A percentile compares a stretch with the other conserved stretches of the same genome.
Evolutionary conservation across 768 basidiomycete species (phyloP).

Genomic region (Amanita phalloides): DNA sequence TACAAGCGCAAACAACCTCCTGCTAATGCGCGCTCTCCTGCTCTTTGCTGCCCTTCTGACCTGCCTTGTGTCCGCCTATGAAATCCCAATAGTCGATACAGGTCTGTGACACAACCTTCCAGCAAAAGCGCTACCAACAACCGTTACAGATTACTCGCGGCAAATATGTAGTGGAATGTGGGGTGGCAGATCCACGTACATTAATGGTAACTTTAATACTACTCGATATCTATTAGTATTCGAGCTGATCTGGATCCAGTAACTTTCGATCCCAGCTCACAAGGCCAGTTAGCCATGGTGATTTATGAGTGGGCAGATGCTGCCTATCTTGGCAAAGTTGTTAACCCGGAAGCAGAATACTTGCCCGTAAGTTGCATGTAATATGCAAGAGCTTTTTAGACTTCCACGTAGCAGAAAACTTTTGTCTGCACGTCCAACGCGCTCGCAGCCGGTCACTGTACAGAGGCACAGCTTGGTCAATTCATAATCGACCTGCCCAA

Average conservation of each 20-base stretch:
- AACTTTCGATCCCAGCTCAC: constrained; percentile 65
- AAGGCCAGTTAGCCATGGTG: constrained; percentile 87
- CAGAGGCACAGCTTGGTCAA: constrained; percentile 58
- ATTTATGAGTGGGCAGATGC: constrained; percentile 95
- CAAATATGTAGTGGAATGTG: constrained; percentile 98
- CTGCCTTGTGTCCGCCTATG: constrained; percentile 36
- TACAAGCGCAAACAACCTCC: constrained; percentile 25
- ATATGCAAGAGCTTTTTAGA: neutral
- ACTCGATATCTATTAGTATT: neutral
- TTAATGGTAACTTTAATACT: constrained; percentile 57
- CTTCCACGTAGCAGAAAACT: constrained; percentile 57
- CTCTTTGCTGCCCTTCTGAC: constrained; percentile 16
- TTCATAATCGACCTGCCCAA: constrained; percentile 79
- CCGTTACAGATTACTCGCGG: constrained; percentile 52
- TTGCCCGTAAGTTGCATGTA: constrained; percentile 47
- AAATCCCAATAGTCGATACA: constrained; percentile 59
- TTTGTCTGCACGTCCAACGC: constrained; percentile 89
- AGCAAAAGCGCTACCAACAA: constrained; percentile 1
- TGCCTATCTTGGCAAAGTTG: constrained; percentile 66
- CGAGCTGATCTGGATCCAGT: constrained; percentile 29
- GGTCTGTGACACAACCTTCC: constrained; percentile 17
- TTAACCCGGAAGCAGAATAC: constrained; percentile 39
- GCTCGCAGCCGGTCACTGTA: constrained; percentile 62
- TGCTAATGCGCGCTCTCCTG: constrained; percentile 12
- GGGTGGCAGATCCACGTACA: constrained; percentile 65